Evolutionary conservation across 2,329 filamentous ascomycete species (phyloP).

Genomic region (Colletotrichum sp.): DNA sequence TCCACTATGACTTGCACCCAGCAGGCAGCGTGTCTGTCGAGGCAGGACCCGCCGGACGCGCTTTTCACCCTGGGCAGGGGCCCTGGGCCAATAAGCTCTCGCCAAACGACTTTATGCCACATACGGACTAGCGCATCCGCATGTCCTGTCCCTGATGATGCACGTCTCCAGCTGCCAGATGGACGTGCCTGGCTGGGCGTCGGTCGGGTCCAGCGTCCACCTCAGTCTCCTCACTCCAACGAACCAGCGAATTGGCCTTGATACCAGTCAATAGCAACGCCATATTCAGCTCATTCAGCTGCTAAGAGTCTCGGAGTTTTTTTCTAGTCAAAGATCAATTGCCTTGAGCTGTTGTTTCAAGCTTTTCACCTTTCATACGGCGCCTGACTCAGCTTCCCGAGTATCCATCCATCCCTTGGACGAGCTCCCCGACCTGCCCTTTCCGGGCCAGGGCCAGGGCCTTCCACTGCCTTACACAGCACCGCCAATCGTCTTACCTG

Average conservation of each 20-base stretch:
- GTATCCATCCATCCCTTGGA: not conserved
- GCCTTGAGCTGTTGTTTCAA: not conserved
- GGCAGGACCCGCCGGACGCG: not conserved
- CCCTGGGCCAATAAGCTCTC: not conserved
- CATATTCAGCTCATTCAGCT: not conserved
- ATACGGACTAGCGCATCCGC: not conserved
- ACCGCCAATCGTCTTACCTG: not conserved
- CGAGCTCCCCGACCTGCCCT: not conserved
- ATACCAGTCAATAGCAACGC: not conserved
- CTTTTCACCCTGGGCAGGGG: not conserved
- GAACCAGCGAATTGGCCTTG: not conserved
- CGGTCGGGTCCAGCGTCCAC: not conserved
- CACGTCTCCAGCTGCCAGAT: constrained; percentile 11
- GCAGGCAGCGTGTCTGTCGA: not conserved
- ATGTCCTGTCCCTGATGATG: constrained; percentile 10
- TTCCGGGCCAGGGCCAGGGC: not conserved
- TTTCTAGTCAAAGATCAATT: not conserved
- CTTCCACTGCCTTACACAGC: not conserved
- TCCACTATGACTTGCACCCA: not conserved
- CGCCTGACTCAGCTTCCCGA: constrained; percentile 15
- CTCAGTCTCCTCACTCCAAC: not conserved
- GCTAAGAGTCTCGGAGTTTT: not conserved
- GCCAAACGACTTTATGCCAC: not conserved
- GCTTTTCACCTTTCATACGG: not conserved
- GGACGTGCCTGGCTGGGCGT: not conserved